Percentiles rank a stretch among this genome's conserved stretches.
phyloP scores from a whole-genome alignment of 192 early-diverging fungal species.

The Phycomyces blakesleeanus region DNA sequence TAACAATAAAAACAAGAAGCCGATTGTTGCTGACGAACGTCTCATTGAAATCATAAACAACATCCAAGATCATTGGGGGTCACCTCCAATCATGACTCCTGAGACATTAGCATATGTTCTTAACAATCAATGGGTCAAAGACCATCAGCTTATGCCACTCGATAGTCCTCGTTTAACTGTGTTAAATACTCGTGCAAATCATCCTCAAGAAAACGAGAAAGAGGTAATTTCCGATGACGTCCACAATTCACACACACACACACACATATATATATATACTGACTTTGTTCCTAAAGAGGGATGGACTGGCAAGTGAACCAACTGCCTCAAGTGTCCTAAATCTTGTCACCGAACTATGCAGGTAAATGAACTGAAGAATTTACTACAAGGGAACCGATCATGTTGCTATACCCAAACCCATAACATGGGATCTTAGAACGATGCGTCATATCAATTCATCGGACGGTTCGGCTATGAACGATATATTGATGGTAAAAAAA shows the following conservation, averaged over 20 bases:
- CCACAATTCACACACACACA: neutral
- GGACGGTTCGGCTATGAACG: neutral
- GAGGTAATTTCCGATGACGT: no score
- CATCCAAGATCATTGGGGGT: slow-evolving; percentile 56
- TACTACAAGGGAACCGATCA: neutral
- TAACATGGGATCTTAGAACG: neutral
- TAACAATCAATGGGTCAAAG: slow-evolving; percentile 11
- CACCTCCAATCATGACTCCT: slow-evolving; percentile 15
- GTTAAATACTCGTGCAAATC: neutral
- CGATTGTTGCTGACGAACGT: slow-evolving; percentile 5
- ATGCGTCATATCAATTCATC: neutral
- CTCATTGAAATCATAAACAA: slow-evolving; percentile 65
- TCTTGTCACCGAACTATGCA: neutral
- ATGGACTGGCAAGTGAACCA: neutral
- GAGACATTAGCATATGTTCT: slow-evolving; percentile 7
- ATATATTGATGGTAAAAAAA: neutral
- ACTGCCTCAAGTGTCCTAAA: neutral
- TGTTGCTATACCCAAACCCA: neutral
- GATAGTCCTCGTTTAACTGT: neutral
- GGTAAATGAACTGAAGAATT: neutral
- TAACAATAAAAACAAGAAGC: neutral
- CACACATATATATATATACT: no score
- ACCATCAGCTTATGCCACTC: neutral
- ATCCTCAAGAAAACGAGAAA: neutral
- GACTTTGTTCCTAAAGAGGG: no score